phyloP scores from a whole-genome alignment of 495 filamentous ascomycete species.

The Clohesyomyces aquaticus region DNA sequence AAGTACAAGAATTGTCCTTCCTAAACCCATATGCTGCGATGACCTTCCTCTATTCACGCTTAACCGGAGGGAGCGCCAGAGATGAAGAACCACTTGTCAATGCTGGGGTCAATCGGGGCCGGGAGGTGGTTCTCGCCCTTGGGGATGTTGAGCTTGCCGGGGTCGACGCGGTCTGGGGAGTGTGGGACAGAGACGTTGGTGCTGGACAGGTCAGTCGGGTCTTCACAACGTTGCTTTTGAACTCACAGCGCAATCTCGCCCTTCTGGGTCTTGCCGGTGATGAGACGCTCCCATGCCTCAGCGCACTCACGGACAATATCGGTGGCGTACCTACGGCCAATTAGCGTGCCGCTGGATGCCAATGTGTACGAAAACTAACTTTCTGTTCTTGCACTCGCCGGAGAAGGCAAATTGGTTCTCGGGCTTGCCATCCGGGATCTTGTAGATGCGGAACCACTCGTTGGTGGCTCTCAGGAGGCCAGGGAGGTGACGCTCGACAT shows the following conservation, averaged over 20 bases:
- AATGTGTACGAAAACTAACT: constrained; percentile 54
- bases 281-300: constrained; percentile 95
- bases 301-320: constrained; percentile 94
- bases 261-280: constrained; percentile 78
- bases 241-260: constrained; percentile 84
- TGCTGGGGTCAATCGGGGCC: constrained; percentile 90
- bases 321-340: constrained; percentile 71
- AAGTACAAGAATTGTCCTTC: no score
- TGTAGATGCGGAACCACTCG: constrained; percentile 99
- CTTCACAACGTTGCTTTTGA: neutral
- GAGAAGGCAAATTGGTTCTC: constrained; percentile 99
- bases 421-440: constrained; percentile 99
- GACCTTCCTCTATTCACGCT: no score
- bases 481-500: constrained; percentile 97
- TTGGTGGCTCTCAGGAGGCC: constrained; percentile 96
- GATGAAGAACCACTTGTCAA: constrained; percentile 99
- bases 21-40: no score
- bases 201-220: constrained; percentile 48
- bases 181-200: constrained; percentile 76
- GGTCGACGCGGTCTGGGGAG: constrained; percentile 67
- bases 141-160: constrained; percentile 70
- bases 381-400: constrained; percentile 99
- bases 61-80: constrained; percentile 76
- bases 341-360: neutral
- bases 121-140: constrained; percentile 74